Evolutionary conservation across 345 rosid genomes (phyloP).

Genomic region (Psidium guajava): DNA sequence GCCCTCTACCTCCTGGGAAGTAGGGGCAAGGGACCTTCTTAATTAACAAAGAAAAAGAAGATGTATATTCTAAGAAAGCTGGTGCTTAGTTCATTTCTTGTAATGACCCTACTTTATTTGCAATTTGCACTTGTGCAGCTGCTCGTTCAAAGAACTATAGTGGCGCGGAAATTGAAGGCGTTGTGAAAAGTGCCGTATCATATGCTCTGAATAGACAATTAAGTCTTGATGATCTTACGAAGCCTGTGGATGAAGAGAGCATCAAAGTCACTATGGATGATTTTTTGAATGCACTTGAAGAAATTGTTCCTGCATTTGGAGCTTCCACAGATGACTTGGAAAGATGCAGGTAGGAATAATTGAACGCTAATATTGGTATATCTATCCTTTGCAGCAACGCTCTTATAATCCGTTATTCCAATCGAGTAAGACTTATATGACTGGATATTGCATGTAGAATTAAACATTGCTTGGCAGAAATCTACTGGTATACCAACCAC

Average conservation of each 20-base stretch:
- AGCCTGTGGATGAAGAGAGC: slow-evolving; percentile 94
- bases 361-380: not conserved
- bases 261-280: slow-evolving; percentile 94
- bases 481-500: not conserved
- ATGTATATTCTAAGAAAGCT: not conserved
- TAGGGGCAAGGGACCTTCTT: accelerated
- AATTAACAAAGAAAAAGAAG: not conserved
- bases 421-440: not conserved
- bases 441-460: not conserved
- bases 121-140: slow-evolving; percentile 35
- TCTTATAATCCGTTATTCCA: not conserved
- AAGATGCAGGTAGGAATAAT: slow-evolving; percentile 65
- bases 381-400: not conserved
- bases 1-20: not conserved
- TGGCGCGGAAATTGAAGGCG: slow-evolving; percentile 99
- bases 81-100: not conserved
- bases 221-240: slow-evolving; percentile 94
- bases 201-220: slow-evolving; percentile 95
- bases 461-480: not conserved
- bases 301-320: slow-evolving; percentile 90
- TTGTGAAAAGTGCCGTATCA: slow-evolving; percentile 97
- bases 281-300: slow-evolving; percentile 70
- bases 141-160: slow-evolving; percentile 96
- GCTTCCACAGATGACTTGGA: slow-evolving; percentile 97
- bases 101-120: not conserved